Percentiles rank a stretch among this genome's conserved stretches.
These are phyloP conservation scores for Fusarium sp. DNA, from an alignment of 2,329 filamentous ascomycete genomes.

Conservation along the genomic window DNA sequence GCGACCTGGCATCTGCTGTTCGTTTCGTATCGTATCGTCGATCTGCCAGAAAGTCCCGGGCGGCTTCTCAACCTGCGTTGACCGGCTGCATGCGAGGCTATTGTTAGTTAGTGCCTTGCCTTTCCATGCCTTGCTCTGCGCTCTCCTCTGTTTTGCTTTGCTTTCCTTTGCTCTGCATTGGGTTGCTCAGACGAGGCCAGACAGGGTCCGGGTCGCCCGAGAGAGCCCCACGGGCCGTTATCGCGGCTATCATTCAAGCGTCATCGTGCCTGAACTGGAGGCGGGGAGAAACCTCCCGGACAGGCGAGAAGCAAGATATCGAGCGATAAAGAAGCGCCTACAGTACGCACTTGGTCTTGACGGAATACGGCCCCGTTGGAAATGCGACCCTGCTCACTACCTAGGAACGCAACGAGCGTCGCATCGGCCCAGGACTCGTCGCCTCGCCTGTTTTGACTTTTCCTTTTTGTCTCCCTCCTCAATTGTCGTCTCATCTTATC, in stretches of 20 bases:
- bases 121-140: background rate
- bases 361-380: slow-evolving; percentile 9
- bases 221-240: slow-evolving; percentile 25
- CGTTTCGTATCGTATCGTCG: slow-evolving; percentile 39
- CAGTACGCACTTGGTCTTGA: background rate
- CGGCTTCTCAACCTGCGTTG: slow-evolving; percentile 23
- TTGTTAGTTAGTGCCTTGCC: slow-evolving; percentile 5
- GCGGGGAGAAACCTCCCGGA: slow-evolving; percentile 8
- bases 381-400: slow-evolving; percentile 24
- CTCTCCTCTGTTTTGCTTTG: background rate
- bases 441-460: slow-evolving; percentile 14
- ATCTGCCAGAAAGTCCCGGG: slow-evolving; percentile 30
- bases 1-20: slow-evolving; percentile 21
- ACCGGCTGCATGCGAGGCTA: slow-evolving; percentile 42
- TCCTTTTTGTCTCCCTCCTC: background rate
- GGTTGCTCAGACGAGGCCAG: background rate
- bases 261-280: slow-evolving; percentile 33
- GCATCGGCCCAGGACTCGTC: slow-evolving; percentile 13
- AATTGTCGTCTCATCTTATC: slow-evolving; percentile 6
- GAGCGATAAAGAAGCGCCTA: slow-evolving; percentile 25
- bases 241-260: slow-evolving; percentile 35
- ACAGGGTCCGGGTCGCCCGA: background rate
- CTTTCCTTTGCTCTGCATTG: background rate
- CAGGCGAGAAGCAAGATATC: slow-evolving; percentile 18
- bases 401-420: slow-evolving; percentile 12